Evolutionary conservation across 306 rosid genomes (phyloP).

Genomic region (Cucumis melo): DNA sequence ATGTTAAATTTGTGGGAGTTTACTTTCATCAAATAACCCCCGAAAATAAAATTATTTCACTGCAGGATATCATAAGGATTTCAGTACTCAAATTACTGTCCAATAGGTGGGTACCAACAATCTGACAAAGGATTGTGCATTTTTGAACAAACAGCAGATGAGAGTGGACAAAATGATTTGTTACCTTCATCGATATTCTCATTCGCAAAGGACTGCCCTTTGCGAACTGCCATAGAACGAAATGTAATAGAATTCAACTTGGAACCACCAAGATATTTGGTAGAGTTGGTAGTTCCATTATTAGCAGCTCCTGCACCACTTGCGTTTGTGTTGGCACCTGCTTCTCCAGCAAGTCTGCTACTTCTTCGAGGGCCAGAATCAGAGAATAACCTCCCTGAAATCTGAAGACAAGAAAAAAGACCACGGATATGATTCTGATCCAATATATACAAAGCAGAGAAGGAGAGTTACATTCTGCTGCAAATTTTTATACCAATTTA

Average conservation of each 20-base stretch:
- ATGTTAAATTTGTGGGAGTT: not conserved
- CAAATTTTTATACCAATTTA: constrained; percentile 10
- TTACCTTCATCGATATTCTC: constrained; percentile 85
- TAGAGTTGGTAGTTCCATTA: constrained; percentile 66
- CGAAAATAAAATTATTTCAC: not conserved
- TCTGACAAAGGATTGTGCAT: not conserved
- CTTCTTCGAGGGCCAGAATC: constrained; percentile 95
- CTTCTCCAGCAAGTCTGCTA: constrained; percentile 65
- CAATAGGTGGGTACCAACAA: not conserved
- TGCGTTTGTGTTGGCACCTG: constrained; percentile 44
- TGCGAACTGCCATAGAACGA: constrained; percentile 57
- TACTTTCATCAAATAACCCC: not conserved
- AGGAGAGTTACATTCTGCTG: not conserved
- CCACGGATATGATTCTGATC: not conserved
- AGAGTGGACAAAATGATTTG: not conserved
- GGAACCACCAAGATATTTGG: constrained; percentile 75
- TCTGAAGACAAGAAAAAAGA: constrained; percentile 21
- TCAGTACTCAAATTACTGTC: not conserved
- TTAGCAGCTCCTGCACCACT: constrained; percentile 41
- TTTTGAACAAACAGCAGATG: not conserved
- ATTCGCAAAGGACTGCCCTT: constrained; percentile 73
- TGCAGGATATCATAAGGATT: not conserved
- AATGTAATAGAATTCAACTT: constrained; percentile 62
- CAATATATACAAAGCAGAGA: not conserved
- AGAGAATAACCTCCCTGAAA: constrained; percentile 84